These are phyloP conservation scores for Fusarium avenaceum DNA, from an alignment of 2,329 filamentous ascomycete genomes.

Conservation along the genomic window DNA sequence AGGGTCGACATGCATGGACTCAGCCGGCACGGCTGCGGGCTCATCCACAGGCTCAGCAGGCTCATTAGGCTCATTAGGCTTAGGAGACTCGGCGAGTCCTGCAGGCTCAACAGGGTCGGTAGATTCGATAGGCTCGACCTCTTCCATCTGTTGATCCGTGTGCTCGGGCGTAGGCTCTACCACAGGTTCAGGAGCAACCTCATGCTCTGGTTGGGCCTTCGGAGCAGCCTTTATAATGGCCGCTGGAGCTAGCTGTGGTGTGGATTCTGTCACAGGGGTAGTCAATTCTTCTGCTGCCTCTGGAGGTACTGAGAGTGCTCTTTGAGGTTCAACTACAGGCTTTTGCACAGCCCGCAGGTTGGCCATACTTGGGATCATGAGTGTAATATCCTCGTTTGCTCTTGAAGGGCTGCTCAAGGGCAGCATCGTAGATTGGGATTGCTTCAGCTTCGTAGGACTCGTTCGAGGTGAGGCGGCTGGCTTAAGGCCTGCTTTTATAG, in stretches of 20 bases:
- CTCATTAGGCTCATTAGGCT: background rate
- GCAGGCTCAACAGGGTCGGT: too few species aligned
- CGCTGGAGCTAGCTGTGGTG: constrained; percentile 18
- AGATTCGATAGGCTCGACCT: constrained; percentile 25
- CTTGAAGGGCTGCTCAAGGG: constrained; percentile 60
- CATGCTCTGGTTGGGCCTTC: background rate
- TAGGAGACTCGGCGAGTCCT: background rate
- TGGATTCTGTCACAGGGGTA: constrained; percentile 29
- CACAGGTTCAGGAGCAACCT: constrained; percentile 1
- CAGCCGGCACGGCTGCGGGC: constrained; percentile 15
- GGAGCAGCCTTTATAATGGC: constrained; percentile 19
- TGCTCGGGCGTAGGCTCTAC: constrained; percentile 51
- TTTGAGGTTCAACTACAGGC: constrained; percentile 37
- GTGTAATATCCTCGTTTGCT: constrained; percentile 66
- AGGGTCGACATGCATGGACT: constrained; percentile 19
- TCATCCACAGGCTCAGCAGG: constrained; percentile 21
- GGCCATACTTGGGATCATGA: constrained; percentile 64
- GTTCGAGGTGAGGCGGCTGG: constrained; percentile 56
- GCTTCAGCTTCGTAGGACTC: constrained; percentile 59
- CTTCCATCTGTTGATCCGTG: constrained; percentile 40
- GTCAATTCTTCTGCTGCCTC: constrained; percentile 26
- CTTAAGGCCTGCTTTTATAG: constrained; percentile 51
- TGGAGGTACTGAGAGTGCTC: constrained; percentile 26
- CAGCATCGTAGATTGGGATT: constrained; percentile 49
- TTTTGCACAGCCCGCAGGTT: constrained; percentile 52